These are phyloP conservation scores for Epichloe glyceriae DNA, from an alignment of 2,329 filamentous ascomycete genomes.

Conservation along the genomic window DNA sequence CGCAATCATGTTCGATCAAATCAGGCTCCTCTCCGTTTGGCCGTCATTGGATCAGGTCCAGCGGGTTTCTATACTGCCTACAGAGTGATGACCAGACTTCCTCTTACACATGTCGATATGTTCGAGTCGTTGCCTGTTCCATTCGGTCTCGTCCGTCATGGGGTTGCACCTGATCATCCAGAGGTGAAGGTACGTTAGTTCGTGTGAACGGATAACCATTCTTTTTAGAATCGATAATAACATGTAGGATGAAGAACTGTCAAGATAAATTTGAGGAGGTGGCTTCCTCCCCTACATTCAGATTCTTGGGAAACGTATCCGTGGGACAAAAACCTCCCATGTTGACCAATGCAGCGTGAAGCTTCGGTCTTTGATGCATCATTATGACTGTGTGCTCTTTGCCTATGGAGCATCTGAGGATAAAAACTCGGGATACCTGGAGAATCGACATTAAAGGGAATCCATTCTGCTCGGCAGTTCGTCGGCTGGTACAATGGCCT, in stretches of 20 bases:
- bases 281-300: constrained; percentile 68
- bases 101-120: constrained; percentile 74
- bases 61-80: constrained; percentile 94
- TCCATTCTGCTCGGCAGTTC: constrained; percentile 83
- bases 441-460: constrained; percentile 56
- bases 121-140: constrained; percentile 89
- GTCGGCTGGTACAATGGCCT: constrained; percentile 98
- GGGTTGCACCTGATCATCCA: constrained; percentile 95
- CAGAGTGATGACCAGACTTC: constrained; percentile 64
- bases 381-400: constrained; percentile 89
- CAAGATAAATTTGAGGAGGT: constrained; percentile 88
- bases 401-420: constrained; percentile 87
- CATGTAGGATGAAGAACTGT: constrained; percentile 54
- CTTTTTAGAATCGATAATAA: constrained; percentile 1
- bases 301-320: constrained; percentile 80
- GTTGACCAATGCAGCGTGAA: constrained; percentile 41
- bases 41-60: constrained; percentile 83
- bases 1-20: background rate
- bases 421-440: constrained; percentile 65
- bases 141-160: constrained; percentile 83
- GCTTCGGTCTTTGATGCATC: constrained; percentile 53
- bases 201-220: background rate
- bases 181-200: constrained; percentile 70
- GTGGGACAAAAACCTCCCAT: constrained; percentile 44
- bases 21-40: constrained; percentile 56